Percentiles rank a stretch among this genome's conserved stretches.
Evolutionary conservation across 83 land plant genomes (phyloP).

Genomic region (Diphasiastrum complanatum): DNA sequence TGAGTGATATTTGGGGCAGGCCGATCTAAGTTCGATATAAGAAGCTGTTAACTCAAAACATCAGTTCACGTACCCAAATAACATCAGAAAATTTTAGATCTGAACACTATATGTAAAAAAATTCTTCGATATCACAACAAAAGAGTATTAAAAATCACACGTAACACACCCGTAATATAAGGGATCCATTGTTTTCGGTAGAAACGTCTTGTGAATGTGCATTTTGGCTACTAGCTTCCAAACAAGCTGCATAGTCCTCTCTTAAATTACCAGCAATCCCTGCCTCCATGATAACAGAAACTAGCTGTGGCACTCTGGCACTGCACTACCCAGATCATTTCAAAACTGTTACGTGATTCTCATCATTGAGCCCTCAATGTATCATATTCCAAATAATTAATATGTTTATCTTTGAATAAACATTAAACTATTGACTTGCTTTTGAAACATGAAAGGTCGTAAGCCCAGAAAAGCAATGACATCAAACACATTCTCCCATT

Average conservation of each 20-base stretch:
- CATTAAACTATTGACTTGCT: background rate
- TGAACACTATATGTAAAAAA: background rate
- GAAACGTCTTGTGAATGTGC: constrained; percentile 49
- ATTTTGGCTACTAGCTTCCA: constrained; percentile 69
- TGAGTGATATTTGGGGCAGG: constrained; percentile 91
- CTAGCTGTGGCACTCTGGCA: constrained; percentile 78
- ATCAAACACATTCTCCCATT: no score
- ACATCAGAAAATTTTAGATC: background rate
- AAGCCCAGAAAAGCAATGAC: no score
- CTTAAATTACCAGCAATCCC: constrained; percentile 52
- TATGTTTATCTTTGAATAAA: background rate
- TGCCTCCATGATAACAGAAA: constrained; percentile 66
- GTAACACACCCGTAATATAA: constrained; percentile 67
- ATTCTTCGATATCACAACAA: background rate
- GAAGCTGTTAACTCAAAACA: constrained; percentile 49
- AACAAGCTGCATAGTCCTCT: constrained; percentile 94
- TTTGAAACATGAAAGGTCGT: no score
- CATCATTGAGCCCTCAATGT: no score
- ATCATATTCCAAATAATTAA: no score
- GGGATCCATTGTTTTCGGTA: constrained; percentile 70
- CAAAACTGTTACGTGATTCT: no score
- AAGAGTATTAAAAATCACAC: background rate
- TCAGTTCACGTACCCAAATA: background rate
- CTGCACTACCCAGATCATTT: no score
- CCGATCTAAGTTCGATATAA: constrained; percentile 65